Percentiles rank a stretch among this genome's conserved stretches.
Evolutionary conservation across 257 asterid species (phyloP).

Genomic region (Solanum peruvianum): DNA sequence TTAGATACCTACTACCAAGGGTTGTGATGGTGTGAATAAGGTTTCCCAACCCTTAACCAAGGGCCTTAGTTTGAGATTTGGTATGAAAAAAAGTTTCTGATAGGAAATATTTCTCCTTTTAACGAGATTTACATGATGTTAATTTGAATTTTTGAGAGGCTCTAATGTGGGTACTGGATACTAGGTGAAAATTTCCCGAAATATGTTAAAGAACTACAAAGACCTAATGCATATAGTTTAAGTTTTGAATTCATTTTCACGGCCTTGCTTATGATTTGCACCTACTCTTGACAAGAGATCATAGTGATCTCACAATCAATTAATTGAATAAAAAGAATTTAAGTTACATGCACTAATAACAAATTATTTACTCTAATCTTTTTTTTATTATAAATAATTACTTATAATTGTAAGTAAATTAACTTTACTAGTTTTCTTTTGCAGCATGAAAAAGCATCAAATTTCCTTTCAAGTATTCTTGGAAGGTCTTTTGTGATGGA

Average conservation of each 20-base stretch:
- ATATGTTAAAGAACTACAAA: not conserved
- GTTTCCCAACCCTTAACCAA: not conserved
- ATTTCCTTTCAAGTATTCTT: slow-evolving; percentile 14
- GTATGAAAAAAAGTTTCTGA: not conserved
- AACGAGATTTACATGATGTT: not conserved
- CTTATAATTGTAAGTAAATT: not conserved
- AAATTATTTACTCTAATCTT: not conserved
- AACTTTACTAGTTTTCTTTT: not conserved
- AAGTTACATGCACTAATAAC: not conserved
- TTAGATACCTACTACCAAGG: not conserved
- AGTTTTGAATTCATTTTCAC: not conserved
- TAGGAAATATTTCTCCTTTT: not conserved
- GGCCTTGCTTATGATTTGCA: not conserved
- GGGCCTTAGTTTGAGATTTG: not conserved
- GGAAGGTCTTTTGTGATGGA: slow-evolving; percentile 9
- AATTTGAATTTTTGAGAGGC: not conserved
- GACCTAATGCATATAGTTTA: not conserved
- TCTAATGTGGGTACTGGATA: not conserved
- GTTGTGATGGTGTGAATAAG: not conserved
- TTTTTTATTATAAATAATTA: not conserved
- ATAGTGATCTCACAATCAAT: not conserved
- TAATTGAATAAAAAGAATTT: not conserved
- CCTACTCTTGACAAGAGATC: not conserved
- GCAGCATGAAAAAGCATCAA: slow-evolving; percentile 29
- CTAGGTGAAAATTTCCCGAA: not conserved